Percentiles rank a stretch among this genome's conserved stretches.
Evolutionary conservation across 495 filamentous ascomycete genomes (phyloP).

Genomic region (Neurospora discreta): DNA sequence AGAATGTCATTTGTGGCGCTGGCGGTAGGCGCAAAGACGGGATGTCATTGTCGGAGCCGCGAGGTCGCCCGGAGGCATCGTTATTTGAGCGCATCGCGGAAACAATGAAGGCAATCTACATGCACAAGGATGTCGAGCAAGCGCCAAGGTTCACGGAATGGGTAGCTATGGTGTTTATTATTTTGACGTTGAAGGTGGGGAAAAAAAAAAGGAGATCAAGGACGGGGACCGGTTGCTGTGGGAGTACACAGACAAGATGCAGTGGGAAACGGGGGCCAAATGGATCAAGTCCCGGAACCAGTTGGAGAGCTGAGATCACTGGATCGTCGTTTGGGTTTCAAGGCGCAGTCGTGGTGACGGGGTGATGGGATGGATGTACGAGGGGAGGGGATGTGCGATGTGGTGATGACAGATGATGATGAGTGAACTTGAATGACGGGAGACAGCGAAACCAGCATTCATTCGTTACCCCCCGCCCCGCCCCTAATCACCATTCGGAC

Average conservation of each 20-base stretch:
- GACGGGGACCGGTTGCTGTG: not conserved
- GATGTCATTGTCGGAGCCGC: conserved; percentile 15
- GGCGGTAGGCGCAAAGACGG: conserved; percentile 16
- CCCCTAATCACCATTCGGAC: not conserved
- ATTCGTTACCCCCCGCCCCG: not conserved
- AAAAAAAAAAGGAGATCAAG: not conserved
- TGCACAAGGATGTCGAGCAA: not conserved
- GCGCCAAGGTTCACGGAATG: not conserved
- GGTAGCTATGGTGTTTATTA: not conserved
- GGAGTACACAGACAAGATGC: not conserved
- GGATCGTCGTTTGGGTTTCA: not conserved
- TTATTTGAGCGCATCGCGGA: conserved; percentile 9
- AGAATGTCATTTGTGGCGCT: conserved; percentile 43
- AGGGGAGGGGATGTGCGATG: not conserved
- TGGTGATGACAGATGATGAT: not conserved
- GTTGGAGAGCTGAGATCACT: not conserved
- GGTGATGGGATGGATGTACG: not conserved
- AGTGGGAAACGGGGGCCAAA: not conserved
- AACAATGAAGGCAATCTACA: not conserved
- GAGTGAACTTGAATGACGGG: not conserved
- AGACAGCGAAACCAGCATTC: no score
- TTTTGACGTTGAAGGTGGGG: not conserved
- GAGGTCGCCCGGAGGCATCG: conserved; percentile 18
- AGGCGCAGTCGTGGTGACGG: not conserved
- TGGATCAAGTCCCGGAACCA: not conserved